A percentile compares a stretch with the other conserved stretches of the same genome.
phyloP scores from a whole-genome alignment of 345 rosid species.

The Rhodamnia rubescens region DNA sequence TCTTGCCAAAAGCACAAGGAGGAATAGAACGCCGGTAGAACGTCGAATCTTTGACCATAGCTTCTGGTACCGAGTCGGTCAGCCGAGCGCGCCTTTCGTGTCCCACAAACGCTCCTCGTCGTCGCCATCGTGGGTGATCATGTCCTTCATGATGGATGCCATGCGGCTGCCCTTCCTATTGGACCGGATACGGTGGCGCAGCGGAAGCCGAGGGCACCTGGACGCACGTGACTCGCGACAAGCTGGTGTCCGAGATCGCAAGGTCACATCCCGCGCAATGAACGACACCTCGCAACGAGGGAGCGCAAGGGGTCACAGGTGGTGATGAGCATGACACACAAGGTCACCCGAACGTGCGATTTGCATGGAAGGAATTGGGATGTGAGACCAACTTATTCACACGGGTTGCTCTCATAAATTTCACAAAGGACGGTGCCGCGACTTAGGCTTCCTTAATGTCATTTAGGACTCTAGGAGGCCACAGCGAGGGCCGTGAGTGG shows the following conservation, averaged over 20 bases:
- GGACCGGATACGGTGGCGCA: background rate
- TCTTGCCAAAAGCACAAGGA: too few species aligned
- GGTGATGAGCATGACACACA: background rate
- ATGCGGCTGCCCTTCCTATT: background rate
- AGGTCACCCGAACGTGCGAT: background rate
- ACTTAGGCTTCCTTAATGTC: too few species aligned
- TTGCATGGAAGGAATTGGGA: background rate
- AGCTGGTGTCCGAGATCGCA: background rate
- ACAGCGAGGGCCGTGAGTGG: too few species aligned
- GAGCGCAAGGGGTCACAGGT: background rate
- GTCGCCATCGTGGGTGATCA: background rate
- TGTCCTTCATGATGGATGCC: background rate
- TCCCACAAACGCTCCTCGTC: background rate
- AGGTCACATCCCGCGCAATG: background rate
- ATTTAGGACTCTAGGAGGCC: too few species aligned
- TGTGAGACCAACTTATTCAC: too few species aligned
- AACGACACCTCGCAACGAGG: background rate
- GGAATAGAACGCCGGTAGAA: too few species aligned
- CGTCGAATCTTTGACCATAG: background rate
- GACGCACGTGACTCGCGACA: background rate
- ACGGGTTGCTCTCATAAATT: too few species aligned
- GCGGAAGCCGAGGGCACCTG: background rate
- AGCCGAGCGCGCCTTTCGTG: background rate
- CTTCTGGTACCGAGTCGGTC: background rate
- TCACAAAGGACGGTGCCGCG: too few species aligned